These are phyloP conservation scores for Aspergillus ruber DNA, from an alignment of 2,329 filamentous ascomycete genomes.

Conservation along the genomic window DNA sequence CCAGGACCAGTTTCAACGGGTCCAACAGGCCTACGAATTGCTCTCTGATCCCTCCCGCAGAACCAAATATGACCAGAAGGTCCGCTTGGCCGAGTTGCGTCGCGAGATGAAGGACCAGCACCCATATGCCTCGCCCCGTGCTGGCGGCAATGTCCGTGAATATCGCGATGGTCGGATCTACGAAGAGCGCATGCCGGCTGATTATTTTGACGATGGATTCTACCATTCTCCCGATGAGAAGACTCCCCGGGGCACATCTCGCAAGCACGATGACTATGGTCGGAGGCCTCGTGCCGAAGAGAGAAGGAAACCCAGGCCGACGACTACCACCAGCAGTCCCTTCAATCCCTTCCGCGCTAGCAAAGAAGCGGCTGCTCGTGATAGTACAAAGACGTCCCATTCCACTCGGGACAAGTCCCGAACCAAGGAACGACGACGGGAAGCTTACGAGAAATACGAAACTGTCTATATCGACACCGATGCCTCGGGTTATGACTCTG, in stretches of 20 bases:
- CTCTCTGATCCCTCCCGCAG: conserved; percentile 71
- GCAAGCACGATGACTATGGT: conserved; percentile 35
- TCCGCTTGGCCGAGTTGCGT: conserved; percentile 60
- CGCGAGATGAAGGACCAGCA: conserved; percentile 44
- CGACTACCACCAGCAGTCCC: conserved; percentile 19
- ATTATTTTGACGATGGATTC: conserved; percentile 32
- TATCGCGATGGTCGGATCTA: conserved; percentile 38
- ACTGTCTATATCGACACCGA: conserved; percentile 26
- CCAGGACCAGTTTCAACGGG: conserved; percentile 81
- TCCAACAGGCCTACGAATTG: conserved; percentile 89
- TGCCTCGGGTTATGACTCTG: conserved; percentile 28
- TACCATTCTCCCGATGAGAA: conserved; percentile 30
- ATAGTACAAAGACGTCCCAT: conserved; percentile 24
- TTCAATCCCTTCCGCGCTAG: conserved; percentile 18
- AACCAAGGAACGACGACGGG: conserved; percentile 38
- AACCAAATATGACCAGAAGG: conserved; percentile 69
- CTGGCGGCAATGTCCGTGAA: conserved; percentile 22
- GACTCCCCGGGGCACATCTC: conserved; percentile 22
- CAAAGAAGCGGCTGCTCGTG: conserved; percentile 26
- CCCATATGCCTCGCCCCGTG: conserved; percentile 14
- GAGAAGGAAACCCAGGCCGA: conserved; percentile 26
- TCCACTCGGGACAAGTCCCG: conserved; percentile 33
- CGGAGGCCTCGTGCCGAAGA: conserved; percentile 22
- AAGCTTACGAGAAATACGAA: conserved; percentile 34
- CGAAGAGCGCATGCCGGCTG: conserved; percentile 38